Evolutionary conservation across 208 protist species (phyloP), one percentile per base, ranked within the genome.

Genomic region (Trypanosoma cruzi): DNA sequence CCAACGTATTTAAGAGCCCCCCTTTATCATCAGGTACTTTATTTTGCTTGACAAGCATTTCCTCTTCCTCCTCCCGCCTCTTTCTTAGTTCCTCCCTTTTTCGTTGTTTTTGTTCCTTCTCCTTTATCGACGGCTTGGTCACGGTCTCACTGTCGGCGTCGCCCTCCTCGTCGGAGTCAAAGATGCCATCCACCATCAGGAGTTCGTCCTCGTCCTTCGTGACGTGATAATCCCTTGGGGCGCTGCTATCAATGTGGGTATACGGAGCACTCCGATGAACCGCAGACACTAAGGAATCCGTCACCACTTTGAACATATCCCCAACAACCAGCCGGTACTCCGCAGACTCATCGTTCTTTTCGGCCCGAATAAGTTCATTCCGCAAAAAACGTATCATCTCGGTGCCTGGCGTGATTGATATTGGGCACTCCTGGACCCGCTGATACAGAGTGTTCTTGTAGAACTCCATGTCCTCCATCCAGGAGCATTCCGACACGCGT

Each of bases 21-120:
- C 83, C 85, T 66, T 96, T 96, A 67, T 96, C 91, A 58, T 94
- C 91, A 14, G 76, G 75, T 16, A 96, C 88, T 64, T 92, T 90
- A 59, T 84, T 86, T 74, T 94, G 83, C 42, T 86, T 89, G n/a
- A 96, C 50, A n/a, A 96, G 78, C 81, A 94, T 85, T 20, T 89
- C 80, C 71, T 96, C 91, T 62, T 96, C 88, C 54, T 96, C 89
- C 3, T 56, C 79, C 29, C 91, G 91, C 73, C 89, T 88, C 46
- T 77, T 76, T 44, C 84, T 79, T 56, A 82, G 68, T 64, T 96
- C 86, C 54, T 94, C 91, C 16, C 81, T 77, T 60, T 93, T 93
- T 29, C 81, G 75, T 42, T 84, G 71, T 68, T 86, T 88, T 67
- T 82, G 81, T 60, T 86, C 88, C 29, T 52, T 72, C 37, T 89